Base-by-base conservation (phyloP, 495 filamentous ascomycete genomes). In the Aspergillus steynii region DNA sequence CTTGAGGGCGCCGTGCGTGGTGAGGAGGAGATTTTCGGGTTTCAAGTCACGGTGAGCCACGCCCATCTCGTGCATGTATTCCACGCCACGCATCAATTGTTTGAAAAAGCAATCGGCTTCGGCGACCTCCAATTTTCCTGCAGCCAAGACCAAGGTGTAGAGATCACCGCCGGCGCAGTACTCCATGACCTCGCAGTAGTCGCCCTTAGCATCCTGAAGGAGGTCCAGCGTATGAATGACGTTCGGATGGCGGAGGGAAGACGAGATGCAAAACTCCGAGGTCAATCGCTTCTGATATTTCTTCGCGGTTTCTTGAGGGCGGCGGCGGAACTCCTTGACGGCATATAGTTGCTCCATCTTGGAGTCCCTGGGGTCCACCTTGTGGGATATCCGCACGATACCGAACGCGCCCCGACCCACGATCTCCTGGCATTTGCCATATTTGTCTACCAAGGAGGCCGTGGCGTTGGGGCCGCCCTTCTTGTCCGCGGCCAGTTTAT, bases 21-120 rank as follows among this genome's bases (percentile, higher is more conserved):
- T 99, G 29, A 99, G 81, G 0, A 99, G 86, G 20, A 99, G 83
- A 65, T 99, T 99, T 75, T 99, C 95, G 29, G 95, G 95, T 76
- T 99, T 99, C 32, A 99, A 77, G 68, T 99, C 95, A 64, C 95
- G 90, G 73, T 99, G 95, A 8, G 95, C 94, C 45, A 99, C 95
- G 27, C 95, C 95, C 95, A 99, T 99, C 69, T 98, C 95, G 74
- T 99, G 95, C 85, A 99, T 92, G 74, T 99, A 99, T 73, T 98
- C 93, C 49, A 99, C 96, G 32, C 96, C 95, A 53, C 96, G 92
- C 96, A 99, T 98, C 66, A 99, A 85, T 74, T 99, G 95, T 79
- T 98, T 96, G 83, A 99, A 99, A 73, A 93, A 96, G 77, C 95
- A 99, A 75, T 99, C 95, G 29, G 95, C 95, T 73, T 99, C 95